These are phyloP conservation scores for Protomyces lactucae-debilis DNA, from an alignment of 1,139 yeast genomes.

Conservation along the genomic window DNA sequence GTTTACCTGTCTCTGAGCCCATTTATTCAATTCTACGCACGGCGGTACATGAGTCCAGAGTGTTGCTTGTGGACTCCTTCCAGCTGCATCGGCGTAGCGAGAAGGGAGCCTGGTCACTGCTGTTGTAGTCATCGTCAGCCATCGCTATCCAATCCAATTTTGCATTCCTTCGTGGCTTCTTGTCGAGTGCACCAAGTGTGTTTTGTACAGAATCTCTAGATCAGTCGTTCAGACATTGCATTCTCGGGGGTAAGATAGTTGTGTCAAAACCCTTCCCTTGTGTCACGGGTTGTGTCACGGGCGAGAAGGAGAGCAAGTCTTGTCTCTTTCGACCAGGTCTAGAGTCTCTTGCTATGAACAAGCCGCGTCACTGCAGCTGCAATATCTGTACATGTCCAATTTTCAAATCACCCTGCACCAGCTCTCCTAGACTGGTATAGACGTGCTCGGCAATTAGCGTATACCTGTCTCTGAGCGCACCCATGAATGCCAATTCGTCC, in stretches of 20 bases:
- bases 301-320: no score
- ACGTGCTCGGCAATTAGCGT: not conserved
- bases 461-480: not conserved
- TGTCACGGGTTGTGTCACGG: no score
- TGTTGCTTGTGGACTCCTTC: not conserved
- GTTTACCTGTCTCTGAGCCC: not conserved
- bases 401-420: not conserved
- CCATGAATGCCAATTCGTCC: slow-evolving; percentile 9
- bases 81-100: not conserved
- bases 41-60: slow-evolving; percentile 13
- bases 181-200: slow-evolving; percentile 1
- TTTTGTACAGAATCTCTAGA: not conserved
- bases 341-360: no score
- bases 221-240: no score
- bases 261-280: no score
- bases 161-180: not conserved
- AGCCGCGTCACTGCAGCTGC: not conserved
- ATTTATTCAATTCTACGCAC: not conserved
- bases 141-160: slow-evolving; percentile 1
- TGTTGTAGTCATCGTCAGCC: slow-evolving; percentile 15
- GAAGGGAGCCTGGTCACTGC: slow-evolving; percentile 5
- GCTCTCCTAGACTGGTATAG: not conserved
- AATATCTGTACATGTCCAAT: slow-evolving; percentile 17
- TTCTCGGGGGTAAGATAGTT: no score
- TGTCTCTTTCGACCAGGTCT: no score